Evolutionary conservation across 1,139 yeast genomes (phyloP).

Genomic region (Diutina rugosa): DNA sequence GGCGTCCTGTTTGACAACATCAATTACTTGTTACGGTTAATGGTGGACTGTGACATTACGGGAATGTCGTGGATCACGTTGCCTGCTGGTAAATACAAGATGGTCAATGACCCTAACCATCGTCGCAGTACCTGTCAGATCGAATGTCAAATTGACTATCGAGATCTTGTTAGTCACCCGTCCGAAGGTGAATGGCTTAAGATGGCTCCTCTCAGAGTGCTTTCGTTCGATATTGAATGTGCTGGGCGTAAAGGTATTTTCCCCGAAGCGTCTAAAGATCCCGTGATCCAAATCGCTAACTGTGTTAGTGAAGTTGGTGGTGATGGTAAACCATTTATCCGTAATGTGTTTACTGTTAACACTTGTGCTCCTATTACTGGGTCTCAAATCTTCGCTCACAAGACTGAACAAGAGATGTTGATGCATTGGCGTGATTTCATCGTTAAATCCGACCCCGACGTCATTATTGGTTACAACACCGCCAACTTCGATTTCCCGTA

Average conservation of each 20-base stretch:
- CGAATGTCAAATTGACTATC: slow-evolving; percentile 61
- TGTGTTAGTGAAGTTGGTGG: slow-evolving; percentile 73
- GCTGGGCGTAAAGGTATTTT: slow-evolving; percentile 95
- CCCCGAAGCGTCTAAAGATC: slow-evolving; percentile 89
- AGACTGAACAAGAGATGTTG: slow-evolving; percentile 72
- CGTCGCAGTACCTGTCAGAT: slow-evolving; percentile 71
- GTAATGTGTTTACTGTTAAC: slow-evolving; percentile 88
- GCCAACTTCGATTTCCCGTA: slow-evolving; percentile 94
- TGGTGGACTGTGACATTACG: slow-evolving; percentile 84
- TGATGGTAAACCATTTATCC: slow-evolving; percentile 68
- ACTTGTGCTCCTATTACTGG: slow-evolving; percentile 92
- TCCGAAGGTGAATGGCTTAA: slow-evolving; percentile 92
- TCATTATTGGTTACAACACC: slow-evolving; percentile 90
- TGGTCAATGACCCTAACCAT: slow-evolving; percentile 20
- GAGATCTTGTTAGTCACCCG: slow-evolving; percentile 62
- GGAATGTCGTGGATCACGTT: slow-evolving; percentile 98
- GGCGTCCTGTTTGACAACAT: slow-evolving; percentile 80
- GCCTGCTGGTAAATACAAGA: slow-evolving; percentile 56
- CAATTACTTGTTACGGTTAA: slow-evolving; percentile 70
- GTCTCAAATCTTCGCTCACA: slow-evolving; percentile 70
- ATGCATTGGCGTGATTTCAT: slow-evolving; percentile 79
- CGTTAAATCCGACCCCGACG: slow-evolving; percentile 82
- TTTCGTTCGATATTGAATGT: slow-evolving; percentile 96
- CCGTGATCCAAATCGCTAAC: slow-evolving; percentile 94
- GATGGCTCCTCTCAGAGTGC: slow-evolving; percentile 85